Evolutionary conservation across 176 grass and related monocot species (phyloP), one percentile per base, ranked within the genome.

Genomic region (Phyllostachys edulis): DNA sequence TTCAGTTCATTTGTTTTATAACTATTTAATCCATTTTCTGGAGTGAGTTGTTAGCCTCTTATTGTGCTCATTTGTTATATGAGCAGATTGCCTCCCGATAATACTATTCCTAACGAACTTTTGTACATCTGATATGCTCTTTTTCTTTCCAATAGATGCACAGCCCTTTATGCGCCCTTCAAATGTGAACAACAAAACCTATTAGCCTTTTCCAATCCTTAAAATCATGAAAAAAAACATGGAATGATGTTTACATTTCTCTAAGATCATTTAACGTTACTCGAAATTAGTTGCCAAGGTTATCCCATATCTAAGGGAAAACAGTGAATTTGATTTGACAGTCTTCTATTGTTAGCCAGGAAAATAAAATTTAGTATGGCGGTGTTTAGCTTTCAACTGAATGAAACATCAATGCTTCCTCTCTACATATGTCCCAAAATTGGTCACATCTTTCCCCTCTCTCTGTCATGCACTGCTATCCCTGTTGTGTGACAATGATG

Each of bases 401-500:
- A 75, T 26, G 20, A 9, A 61, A 60, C 26, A 2, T 5, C 5
- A 74, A 14, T 49, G 5, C 51, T 67, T 67, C 47, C 39, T 79
- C 39, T 76, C 69, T 41, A 27, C 14, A 39, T 44, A 29, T 61
- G 38, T 44, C 59, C 45, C 37, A 63, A 52, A 62, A 10, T 80
- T 86, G 57, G 37, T 50, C 61, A 68, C 38, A 21, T 60, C 1
- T 71, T 50, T 77, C 36, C n/a, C n/a, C 23, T 39, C 20, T 79
- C 23, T 27, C 20, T 79, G 8, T 40, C 21, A 50, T 67, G 46
- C 27, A 32, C 59, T 88, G 29, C 10, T 40, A 20, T 46, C 23
- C 79, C 37, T 84, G 26, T 73, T 63, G 32, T 63, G 14, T 83
- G 73, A 44, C 52, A 42, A 29, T 49, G 55, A 82, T 82, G 10